phyloP scores from a whole-genome alignment of 495 filamentous ascomycete genomes.

The Platismatia glauca region DNA sequence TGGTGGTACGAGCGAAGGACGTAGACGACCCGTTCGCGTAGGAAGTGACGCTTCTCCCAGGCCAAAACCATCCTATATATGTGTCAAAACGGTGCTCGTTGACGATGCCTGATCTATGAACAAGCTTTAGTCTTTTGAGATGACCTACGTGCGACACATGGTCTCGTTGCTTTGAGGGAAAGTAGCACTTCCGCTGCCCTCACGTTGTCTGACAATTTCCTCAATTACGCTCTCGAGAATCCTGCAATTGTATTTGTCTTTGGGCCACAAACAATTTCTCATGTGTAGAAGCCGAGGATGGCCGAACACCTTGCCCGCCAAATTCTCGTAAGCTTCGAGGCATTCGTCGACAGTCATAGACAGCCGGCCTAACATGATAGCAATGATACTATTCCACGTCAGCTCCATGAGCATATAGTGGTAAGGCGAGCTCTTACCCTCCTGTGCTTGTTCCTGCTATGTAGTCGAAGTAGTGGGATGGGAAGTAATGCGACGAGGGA shows the following conservation, averaged over 20 bases:
- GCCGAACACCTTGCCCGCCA: constrained; percentile 29
- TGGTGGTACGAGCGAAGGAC: constrained; percentile 18
- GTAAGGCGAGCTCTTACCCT: constrained; percentile 19
- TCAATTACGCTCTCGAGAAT: constrained; percentile 9
- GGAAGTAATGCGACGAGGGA: constrained; percentile 16
- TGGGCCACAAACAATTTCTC: constrained; percentile 2
- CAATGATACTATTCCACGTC: neutral
- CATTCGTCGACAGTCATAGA: constrained; percentile 29
- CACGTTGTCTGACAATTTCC: constrained; percentile 7
- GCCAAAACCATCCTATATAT: constrained; percentile 8
- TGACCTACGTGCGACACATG: constrained; percentile 18
- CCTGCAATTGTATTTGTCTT: constrained; percentile 13
- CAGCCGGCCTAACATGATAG: constrained; percentile 23
- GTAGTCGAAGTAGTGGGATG: constrained; percentile 36
- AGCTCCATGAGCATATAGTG: neutral
- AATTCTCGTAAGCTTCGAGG: constrained; percentile 27
- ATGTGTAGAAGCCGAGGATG: constrained; percentile 25
- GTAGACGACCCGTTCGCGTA: constrained; percentile 1
- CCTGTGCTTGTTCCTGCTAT: constrained; percentile 35
- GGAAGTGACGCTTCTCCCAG: constrained; percentile 9
- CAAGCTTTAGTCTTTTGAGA: no score
- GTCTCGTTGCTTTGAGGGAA: constrained; percentile 1
- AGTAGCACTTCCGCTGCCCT: neutral
- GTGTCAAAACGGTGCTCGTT: neutral
- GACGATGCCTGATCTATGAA: neutral